Evolutionary conservation across 257 asterid genomes (phyloP), one percentile per base, ranked within the genome.

Genomic region (Nicotiana sylvestris): DNA sequence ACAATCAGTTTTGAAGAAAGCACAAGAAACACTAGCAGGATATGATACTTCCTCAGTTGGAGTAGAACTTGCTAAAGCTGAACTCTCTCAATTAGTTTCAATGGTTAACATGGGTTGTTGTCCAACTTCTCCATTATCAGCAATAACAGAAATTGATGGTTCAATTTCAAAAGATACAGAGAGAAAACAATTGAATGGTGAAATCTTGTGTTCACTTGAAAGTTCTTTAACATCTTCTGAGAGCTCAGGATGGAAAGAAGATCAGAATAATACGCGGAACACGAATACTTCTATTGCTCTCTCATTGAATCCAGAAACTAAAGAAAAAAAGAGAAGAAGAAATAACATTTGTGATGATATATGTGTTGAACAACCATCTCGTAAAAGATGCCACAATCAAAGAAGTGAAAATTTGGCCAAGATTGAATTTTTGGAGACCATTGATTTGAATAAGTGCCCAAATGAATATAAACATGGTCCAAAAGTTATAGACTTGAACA

Each of bases 151-250:
- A 49, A 88, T 89, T 6, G 93, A 88, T 18, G 87, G 90, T 25
- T 87, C 91, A 0, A 51, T 86, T 62, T 39, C 89, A 43, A 89
- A 86, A 83, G 84, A 87, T 46, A 83, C 76, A 33, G 79, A 82
- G 35, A 85, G 77, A 56, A 90, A 84, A 76, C 57, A 74, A 4
- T 21, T 83, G 46, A 79, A 68, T 46, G 86, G 66, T 9, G 87
- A 83, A 13, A 88, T 86, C 25, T 80, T 91, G 76, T 82, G 86
- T 74, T 95, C 98, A 0, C 51, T 90, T 3, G 98, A 95, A 69
- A 95, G 95, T 72, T 95, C 97, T 0, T 84, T 90, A 77, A 95
- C 98, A 67, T 92, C 99, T 4, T 90, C 94, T 2, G 98, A 90
- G 68, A 89, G 89, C 85, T 90, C 97, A 30, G 95, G 55, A 30